phyloP scores from a whole-genome alignment of 306 rosid genomes.

The Quercus glauca region DNA sequence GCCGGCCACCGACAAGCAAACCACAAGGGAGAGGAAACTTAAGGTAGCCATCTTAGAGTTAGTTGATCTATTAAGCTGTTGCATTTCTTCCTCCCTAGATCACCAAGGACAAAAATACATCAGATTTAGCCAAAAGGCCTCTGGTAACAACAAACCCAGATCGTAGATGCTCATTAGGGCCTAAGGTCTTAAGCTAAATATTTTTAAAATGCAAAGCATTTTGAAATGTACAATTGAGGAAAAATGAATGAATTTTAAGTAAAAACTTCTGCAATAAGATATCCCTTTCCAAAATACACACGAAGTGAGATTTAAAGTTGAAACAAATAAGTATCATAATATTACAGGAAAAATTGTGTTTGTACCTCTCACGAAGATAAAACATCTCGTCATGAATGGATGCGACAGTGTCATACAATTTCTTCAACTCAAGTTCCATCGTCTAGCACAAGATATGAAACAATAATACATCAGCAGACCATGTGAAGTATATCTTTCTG shows the following conservation, averaged over 20 bases:
- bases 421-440: slow-evolving; percentile 87
- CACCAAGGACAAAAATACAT: slow-evolving; percentile 13
- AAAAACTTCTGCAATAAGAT: not conserved
- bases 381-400: slow-evolving; percentile 96
- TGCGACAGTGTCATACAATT: slow-evolving; percentile 57
- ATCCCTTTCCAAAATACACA: slow-evolving; percentile 9
- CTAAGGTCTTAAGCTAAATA: not conserved
- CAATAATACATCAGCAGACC: slow-evolving; percentile 12
- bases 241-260: not conserved
- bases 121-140: slow-evolving; percentile 7
- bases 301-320: not conserved
- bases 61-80: slow-evolving; percentile 69
- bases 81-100: slow-evolving; percentile 91
- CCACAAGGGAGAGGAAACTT: slow-evolving; percentile 65
- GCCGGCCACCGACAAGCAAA: slow-evolving; percentile 88
- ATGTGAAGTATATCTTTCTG: slow-evolving; percentile 3
- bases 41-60: slow-evolving; percentile 72
- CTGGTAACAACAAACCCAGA: not conserved
- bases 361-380: slow-evolving; percentile 91
- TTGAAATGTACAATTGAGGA: no score
- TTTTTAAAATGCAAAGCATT: no score
- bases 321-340: slow-evolving; percentile 7
- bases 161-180: not conserved
- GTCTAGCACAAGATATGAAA: slow-evolving; percentile 40
- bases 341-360: not conserved